A percentile compares a stretch with the other conserved stretches of the same genome.
Conservation (phyloP, 225 moss, liverwort and hornwort genomes). For the Thuidium tamariscinum region DNA sequence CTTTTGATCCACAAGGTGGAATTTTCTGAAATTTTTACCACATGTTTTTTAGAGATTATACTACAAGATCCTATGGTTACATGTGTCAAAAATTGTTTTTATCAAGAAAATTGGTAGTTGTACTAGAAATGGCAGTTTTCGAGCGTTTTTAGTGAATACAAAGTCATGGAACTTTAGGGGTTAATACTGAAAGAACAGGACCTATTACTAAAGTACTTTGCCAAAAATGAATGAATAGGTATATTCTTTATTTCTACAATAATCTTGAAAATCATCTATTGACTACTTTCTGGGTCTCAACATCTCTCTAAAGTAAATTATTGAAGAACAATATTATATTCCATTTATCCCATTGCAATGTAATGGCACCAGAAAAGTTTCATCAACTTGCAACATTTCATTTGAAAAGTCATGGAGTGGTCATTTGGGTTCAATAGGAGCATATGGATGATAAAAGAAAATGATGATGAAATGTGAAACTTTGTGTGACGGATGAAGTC, state of each 20-base stretch:
- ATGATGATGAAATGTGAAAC: background rate
- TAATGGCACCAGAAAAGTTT: rapidly evolving
- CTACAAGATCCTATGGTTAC: too few species aligned
- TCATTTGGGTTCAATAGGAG: too few species aligned
- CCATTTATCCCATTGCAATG: background rate
- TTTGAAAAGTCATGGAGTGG: rapidly evolving
- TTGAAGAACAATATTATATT: rapidly evolving
- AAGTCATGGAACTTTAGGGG: too few species aligned
- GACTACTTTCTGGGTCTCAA: rapidly evolving
- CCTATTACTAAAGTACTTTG: background rate
- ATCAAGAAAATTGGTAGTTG: too few species aligned
- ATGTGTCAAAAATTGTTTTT: too few species aligned
- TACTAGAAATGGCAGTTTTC: too few species aligned
- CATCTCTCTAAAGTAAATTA: rapidly evolving
- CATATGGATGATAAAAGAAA: background rate
- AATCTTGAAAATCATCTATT: background rate
- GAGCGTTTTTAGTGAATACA: too few species aligned
- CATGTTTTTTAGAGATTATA: too few species aligned
- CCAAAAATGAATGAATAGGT: background rate
- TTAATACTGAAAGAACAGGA: background rate
- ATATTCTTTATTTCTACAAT: rapidly evolving
- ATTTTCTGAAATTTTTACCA: too few species aligned
- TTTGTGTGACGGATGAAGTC: background rate
- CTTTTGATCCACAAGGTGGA: too few species aligned
- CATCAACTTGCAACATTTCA: background rate